These are phyloP conservation scores for Cymbidium sinense DNA, from an alignment of 106 monocot species.

Conservation along the genomic window DNA sequence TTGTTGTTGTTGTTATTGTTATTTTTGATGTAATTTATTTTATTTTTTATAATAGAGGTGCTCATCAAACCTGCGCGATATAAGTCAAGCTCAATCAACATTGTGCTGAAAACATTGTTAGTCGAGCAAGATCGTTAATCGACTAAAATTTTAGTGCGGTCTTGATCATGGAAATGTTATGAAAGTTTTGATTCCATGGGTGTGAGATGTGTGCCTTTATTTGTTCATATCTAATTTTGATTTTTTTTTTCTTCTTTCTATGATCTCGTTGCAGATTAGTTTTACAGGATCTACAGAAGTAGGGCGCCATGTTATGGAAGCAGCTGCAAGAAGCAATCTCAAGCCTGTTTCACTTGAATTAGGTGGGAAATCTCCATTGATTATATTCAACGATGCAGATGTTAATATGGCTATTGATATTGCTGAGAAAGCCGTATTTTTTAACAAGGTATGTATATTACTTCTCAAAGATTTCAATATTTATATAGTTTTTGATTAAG, in stretches of 20 bases:
- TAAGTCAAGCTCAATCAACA: too few relatives aligned
- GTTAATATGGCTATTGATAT: conserved; percentile 38
- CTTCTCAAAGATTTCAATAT: not conserved
- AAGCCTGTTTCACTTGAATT: conserved; percentile 48
- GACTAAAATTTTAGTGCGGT: not conserved
- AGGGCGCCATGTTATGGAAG: conserved; percentile 41
- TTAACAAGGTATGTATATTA: conserved; percentile 28
- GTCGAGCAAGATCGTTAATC: too few relatives aligned
- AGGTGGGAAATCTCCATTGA: conserved; percentile 42
- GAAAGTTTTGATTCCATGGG: not conserved
- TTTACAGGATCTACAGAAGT: conserved; percentile 57
- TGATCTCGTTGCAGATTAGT: conserved; percentile 24
- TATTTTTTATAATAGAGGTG: too few relatives aligned
- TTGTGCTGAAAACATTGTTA: too few relatives aligned
- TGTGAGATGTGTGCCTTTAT: not conserved
- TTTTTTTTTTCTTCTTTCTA: not conserved
- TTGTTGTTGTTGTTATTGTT: too few relatives aligned
- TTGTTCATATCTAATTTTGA: not conserved
- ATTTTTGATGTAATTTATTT: too few relatives aligned
- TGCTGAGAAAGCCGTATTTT: conserved; percentile 20
- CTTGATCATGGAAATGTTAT: not conserved
- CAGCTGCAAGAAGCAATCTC: conserved; percentile 51
- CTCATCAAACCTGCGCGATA: too few relatives aligned
- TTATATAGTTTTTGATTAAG: not conserved
- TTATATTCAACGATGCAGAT: conserved; percentile 55